Evolutionary conservation across 495 filamentous ascomycete genomes (phyloP).

Genomic region (Neurospora sp.): DNA sequence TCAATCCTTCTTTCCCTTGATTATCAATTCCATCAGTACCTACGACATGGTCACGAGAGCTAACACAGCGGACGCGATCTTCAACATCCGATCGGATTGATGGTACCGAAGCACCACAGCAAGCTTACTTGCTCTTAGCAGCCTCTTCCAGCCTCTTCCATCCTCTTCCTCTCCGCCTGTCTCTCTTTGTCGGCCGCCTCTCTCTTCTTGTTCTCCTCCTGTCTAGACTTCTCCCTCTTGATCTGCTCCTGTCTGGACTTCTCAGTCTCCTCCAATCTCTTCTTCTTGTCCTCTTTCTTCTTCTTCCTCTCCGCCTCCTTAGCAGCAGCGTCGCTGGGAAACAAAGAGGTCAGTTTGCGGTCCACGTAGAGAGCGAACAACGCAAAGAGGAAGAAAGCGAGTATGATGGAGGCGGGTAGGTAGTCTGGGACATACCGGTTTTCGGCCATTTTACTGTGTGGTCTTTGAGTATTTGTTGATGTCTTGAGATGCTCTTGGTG

Average conservation of each 20-base stretch:
- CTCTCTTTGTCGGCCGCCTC: neutral
- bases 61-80: neutral
- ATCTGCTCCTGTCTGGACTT: neutral
- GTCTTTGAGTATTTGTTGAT: neutral
- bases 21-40: neutral
- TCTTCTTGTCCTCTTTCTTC: neutral
- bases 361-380: neutral
- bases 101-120: neutral
- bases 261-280: neutral
- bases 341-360: neutral
- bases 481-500: neutral
- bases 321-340: neutral
- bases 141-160: neutral
- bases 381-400: neutral
- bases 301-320: neutral
- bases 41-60: neutral
- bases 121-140: neutral
- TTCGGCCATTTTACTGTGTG: neutral
- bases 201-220: neutral
- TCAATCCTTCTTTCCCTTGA: neutral
- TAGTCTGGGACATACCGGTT: neutral
- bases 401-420: accelerated
- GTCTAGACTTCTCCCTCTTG: too few relatives aligned
- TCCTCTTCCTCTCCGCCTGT: neutral
- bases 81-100: neutral